Percentiles rank a stretch among this genome's conserved stretches.
phyloP scores from a whole-genome alignment of 306 rosid species.

The Betula pendula region DNA sequence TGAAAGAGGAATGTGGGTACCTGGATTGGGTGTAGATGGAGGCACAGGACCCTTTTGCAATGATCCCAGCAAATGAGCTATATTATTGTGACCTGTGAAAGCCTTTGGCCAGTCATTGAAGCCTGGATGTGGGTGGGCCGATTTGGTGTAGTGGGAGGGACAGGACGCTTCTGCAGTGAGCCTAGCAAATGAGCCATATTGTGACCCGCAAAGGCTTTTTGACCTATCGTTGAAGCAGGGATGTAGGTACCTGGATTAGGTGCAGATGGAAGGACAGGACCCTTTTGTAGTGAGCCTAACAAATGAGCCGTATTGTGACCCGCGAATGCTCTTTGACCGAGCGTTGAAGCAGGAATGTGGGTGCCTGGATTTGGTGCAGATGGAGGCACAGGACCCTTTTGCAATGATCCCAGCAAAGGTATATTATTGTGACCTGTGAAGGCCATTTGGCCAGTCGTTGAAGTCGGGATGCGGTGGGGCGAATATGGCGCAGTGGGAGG shows the following conservation, averaged over 20 bases:
- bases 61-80: not conserved
- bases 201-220: not conserved
- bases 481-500: not conserved
- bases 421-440: not conserved
- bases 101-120: not conserved
- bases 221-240: not conserved
- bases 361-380: not conserved
- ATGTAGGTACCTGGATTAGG: not conserved
- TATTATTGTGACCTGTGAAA: not conserved
- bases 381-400: not conserved
- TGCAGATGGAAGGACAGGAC: too few relatives aligned
- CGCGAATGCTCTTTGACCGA: not conserved
- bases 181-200: too few relatives aligned
- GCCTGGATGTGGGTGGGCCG: too few relatives aligned
- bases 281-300: too few relatives aligned
- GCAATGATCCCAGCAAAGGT: not conserved
- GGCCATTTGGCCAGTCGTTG: not conserved
- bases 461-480: not conserved
- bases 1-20: not conserved
- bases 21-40: not conserved
- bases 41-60: not conserved
- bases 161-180: not conserved
- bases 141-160: not conserved
- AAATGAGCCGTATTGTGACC: not conserved
- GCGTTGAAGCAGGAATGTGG: not conserved